Evolutionary conservation across 2,329 filamentous ascomycete genomes (phyloP).

Genomic region (Cordyceps cicadae): DNA sequence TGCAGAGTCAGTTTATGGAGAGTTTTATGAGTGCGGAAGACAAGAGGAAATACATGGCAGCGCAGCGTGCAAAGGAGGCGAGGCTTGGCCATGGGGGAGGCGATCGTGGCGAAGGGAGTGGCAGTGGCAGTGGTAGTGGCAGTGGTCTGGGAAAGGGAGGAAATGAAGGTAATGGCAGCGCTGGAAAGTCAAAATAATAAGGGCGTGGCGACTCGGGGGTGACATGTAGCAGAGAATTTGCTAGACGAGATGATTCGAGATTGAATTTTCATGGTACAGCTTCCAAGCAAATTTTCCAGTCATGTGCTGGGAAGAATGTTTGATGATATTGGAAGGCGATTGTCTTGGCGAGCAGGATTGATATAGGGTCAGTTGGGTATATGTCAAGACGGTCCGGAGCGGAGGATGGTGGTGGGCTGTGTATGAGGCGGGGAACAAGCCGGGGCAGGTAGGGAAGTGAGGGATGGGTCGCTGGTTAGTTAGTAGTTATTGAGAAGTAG

Average conservation of each 20-base stretch:
- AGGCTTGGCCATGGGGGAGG: not conserved
- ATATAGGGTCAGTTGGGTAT: constrained; percentile 1
- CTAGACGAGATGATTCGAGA: not conserved
- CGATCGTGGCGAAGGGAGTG: not conserved
- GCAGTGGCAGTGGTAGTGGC: not conserved
- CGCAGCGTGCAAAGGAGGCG: constrained; percentile 41
- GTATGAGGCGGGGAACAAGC: too few relatives aligned
- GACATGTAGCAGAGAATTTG: not conserved
- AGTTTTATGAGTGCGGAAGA: constrained; percentile 74
- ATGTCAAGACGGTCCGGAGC: not conserved
- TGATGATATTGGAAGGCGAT: constrained; percentile 3
- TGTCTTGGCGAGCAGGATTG: not conserved
- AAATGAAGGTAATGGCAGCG: not conserved
- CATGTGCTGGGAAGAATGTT: not conserved
- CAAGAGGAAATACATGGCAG: constrained; percentile 62
- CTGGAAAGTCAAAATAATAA: not conserved
- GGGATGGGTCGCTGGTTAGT: too few relatives aligned
- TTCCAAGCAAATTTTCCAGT: not conserved
- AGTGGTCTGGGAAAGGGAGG: not conserved
- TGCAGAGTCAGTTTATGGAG: constrained; percentile 60
- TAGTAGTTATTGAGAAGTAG: too few relatives aligned
- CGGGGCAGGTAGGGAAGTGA: too few relatives aligned
- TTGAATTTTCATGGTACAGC: not conserved
- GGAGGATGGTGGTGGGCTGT: not conserved
- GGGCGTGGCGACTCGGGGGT: not conserved